Evolutionary conservation across 1,139 yeast species (phyloP).

Genomic region (Candida albicans): DNA sequence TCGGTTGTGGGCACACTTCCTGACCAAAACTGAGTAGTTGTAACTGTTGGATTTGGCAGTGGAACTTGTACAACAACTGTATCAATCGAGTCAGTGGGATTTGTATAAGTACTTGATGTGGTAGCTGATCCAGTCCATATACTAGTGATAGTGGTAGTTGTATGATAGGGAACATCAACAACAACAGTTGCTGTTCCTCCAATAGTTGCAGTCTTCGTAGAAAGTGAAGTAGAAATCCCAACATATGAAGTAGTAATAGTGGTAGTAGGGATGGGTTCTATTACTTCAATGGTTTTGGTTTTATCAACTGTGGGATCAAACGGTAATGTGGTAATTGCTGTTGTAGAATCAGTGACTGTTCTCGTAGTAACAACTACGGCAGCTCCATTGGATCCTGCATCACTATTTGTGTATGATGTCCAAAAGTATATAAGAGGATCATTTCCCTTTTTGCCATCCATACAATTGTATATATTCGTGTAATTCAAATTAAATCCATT

Average conservation of each 20-base stretch:
- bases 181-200: slow-evolving; percentile 21
- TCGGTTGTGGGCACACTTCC: not conserved
- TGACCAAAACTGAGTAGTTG: slow-evolving; percentile 2
- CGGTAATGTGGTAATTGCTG: slow-evolving; percentile 22
- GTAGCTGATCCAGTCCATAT: slow-evolving; percentile 15
- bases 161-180: slow-evolving; percentile 16
- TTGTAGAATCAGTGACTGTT: slow-evolving; percentile 23
- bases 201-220: slow-evolving; percentile 12
- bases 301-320: slow-evolving; percentile 10
- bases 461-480: slow-evolving; percentile 12
- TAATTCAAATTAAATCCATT: slow-evolving; percentile 1
- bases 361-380: slow-evolving; percentile 19
- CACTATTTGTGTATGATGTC: slow-evolving; percentile 13
- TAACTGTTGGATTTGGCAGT: slow-evolving; percentile 11
- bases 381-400: slow-evolving; percentile 19
- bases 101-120: slow-evolving; percentile 13
- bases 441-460: not conserved
- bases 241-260: slow-evolving; percentile 16
- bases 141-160: slow-evolving; percentile 13
- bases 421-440: slow-evolving; percentile 3
- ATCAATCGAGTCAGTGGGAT: slow-evolving; percentile 14
- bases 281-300: slow-evolving; percentile 20
- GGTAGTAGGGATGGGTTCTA: slow-evolving; percentile 15
- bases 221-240: slow-evolving; percentile 6
- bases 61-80: slow-evolving; percentile 23